Evolutionary conservation across 1,139 yeast species (phyloP), one percentile per base, ranked within the genome.

Genomic region (Pichia sp.): DNA sequence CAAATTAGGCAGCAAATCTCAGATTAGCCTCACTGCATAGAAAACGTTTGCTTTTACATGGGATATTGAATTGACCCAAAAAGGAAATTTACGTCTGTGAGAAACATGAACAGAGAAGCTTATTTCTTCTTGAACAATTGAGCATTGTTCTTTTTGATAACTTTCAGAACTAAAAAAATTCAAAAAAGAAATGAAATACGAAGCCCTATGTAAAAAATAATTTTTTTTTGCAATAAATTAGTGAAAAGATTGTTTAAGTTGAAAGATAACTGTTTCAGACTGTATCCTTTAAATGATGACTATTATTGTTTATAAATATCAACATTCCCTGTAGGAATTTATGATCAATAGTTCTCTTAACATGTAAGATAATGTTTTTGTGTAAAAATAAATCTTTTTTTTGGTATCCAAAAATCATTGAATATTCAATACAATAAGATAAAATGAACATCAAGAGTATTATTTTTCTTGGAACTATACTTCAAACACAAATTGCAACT

Each of bases 41-140:
- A 34, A 49, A 57, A 1, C 39, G 50, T 6, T 44, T 55, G 9
- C 66, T 66, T 39, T 31, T 35, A 6, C 23, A 8, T 4, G 22
- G 16, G 29, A 20, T 36, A 47, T 47, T 45, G 42, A 23, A 16
- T 30, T 22, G 22, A 35, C 48, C 46, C 35, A 47, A 47, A 47
- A 26, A 10, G 42, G 50, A n/a, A 45, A 45, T 36, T 37, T 30
- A 12, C 3, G n/a, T 5, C 11, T 11, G 23, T 31, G 24, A 29
- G 12, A 24, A 29, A 29, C 33, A 29, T 37, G 33, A 37, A 23
- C 16, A 16, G 16, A 16, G 16, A 16, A 16, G 16, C 16, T 16
- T 16, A 16, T 16, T 16, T 16, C 16, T 16, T 16, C 16, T 16
- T 16, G 16, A 16, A 16, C 16, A 16, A 16, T 16, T 16, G 16